Conservation (phyloP, 345 rosid genomes). For the Eucalyptus rudis region DNA sequence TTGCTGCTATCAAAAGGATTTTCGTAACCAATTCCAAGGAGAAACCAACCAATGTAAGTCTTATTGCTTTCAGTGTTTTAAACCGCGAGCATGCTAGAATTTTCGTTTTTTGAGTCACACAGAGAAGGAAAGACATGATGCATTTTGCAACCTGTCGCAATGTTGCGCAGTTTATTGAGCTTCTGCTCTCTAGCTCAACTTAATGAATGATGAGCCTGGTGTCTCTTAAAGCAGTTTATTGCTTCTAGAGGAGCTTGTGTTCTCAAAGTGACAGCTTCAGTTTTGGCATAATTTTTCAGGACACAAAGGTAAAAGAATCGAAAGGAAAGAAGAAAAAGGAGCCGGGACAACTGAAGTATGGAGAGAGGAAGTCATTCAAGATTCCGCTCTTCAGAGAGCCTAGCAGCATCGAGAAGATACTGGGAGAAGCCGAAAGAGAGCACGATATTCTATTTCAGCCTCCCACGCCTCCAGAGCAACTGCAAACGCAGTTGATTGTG, state of each 20-base stretch:
- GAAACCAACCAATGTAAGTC: conserved; percentile 51
- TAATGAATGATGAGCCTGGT: neutral
- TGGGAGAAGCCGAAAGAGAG: conserved; percentile 90
- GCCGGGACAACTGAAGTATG: conserved; percentile 35
- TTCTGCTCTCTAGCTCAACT: neutral
- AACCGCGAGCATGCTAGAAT: neutral
- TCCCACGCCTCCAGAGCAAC: conserved; percentile 47
- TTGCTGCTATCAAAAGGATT: conserved; percentile 81
- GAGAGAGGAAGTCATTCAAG: conserved; percentile 64
- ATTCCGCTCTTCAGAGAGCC: conserved; percentile 73
- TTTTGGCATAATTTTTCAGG: neutral
- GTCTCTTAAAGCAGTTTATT: neutral
- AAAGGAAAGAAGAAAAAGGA: conserved; percentile 17
- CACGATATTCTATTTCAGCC: conserved; percentile 63
- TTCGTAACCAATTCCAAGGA: conserved; percentile 60
- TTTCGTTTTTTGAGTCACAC: neutral
- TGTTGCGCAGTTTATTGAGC: neutral
- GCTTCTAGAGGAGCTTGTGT: neutral
- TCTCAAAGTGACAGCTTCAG: neutral
- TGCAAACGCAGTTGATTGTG: neutral
- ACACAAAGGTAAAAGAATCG: neutral
- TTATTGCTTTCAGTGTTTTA: neutral
- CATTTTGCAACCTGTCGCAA: neutral
- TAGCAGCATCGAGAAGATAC: conserved; percentile 86
- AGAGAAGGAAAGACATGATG: neutral